Evolutionary conservation across 2,329 filamentous ascomycete species (phyloP).

Genomic region (Apiospora marii): DNA sequence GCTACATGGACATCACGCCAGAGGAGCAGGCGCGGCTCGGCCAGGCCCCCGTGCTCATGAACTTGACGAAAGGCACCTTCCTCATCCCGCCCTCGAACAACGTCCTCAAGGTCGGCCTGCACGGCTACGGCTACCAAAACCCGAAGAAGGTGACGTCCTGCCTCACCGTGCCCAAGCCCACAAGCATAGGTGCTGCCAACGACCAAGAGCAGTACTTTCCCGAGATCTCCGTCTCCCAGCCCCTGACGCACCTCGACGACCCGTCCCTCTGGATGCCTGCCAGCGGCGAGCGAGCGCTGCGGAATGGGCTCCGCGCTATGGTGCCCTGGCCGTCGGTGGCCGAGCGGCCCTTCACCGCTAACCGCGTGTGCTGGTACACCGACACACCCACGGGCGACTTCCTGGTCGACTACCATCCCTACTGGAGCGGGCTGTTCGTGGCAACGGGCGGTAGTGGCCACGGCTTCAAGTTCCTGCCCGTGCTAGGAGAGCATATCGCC

Average conservation of each 20-base stretch:
- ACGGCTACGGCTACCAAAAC: conserved; percentile 73
- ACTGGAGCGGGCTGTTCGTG: conserved; percentile 64
- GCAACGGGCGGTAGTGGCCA: conserved; percentile 71
- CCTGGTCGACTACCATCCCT: conserved; percentile 73
- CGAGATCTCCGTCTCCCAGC: conserved; percentile 45
- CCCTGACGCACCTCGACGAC: conserved; percentile 58
- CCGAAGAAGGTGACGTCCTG: conserved; percentile 46
- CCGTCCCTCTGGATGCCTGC: conserved; percentile 58
- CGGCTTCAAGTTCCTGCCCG: conserved; percentile 74
- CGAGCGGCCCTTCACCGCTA: conserved; percentile 66
- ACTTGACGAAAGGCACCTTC: conserved; percentile 76
- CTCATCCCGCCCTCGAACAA: conserved; percentile 71
- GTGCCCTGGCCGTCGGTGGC: conserved; percentile 64
- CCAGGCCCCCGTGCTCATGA: conserved; percentile 75
- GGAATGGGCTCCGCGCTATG: conserved; percentile 66
- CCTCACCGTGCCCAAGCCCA: conserved; percentile 31
- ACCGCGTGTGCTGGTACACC: conserved; percentile 78
- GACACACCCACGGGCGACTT: conserved; percentile 78
- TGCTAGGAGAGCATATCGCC: conserved; percentile 68
- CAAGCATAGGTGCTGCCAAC: conserved; percentile 1
- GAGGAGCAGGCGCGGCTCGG: conserved; percentile 72
- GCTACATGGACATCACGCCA: conserved; percentile 77
- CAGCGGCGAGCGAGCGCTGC: conserved; percentile 69
- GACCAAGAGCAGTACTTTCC: conserved; percentile 13
- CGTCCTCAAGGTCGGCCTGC: conserved; percentile 74